Conservation (phyloP, 192 early-diverging fungal species). For the Coemansia sp. region DNA sequence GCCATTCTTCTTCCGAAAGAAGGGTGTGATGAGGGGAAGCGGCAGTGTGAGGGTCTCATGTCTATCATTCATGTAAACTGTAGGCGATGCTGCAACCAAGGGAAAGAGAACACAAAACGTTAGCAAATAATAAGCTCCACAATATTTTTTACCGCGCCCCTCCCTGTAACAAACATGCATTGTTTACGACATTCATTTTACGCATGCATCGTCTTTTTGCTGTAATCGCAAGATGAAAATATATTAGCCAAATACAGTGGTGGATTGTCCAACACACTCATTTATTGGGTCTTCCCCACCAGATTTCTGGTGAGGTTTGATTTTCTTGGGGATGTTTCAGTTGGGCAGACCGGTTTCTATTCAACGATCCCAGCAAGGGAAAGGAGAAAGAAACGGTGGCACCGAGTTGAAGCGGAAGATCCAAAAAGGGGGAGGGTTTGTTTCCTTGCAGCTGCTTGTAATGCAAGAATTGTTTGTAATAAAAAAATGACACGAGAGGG, state of each 20-base stretch:
- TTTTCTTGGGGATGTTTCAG: no score
- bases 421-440: background rate
- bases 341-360: no score
- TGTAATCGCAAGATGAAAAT: no score
- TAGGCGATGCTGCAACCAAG: no score
- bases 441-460: background rate
- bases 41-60: background rate
- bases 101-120: no score
- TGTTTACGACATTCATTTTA: background rate
- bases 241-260: no score
- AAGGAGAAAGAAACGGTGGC: no score
- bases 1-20: background rate
- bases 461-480: conserved; percentile 6
- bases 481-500: background rate
- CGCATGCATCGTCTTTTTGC: no score
- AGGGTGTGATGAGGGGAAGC: background rate
- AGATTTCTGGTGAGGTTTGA: no score
- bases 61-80: conserved; percentile 5
- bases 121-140: no score
- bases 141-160: background rate
- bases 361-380: no score
- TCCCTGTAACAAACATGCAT: conserved; percentile 8
- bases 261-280: no score
- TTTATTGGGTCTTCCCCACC: conserved; percentile 7
- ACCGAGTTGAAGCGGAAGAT: background rate